These are phyloP conservation scores for Lepidium africanum DNA, from an alignment of 345 rosid genomes.

Conservation along the genomic window DNA sequence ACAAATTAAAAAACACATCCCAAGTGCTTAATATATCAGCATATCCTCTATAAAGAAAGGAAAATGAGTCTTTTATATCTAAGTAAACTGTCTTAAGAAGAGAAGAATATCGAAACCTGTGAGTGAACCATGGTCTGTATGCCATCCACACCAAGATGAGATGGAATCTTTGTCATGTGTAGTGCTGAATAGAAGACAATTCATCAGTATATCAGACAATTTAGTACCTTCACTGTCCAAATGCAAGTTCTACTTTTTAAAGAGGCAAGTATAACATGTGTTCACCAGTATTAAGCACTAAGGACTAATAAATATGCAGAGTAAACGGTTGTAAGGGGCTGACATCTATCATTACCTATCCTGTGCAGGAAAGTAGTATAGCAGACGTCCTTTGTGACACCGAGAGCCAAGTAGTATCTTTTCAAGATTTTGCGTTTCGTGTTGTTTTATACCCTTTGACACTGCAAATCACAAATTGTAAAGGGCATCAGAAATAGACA, in stretches of 20 bases:
- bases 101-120: conserved; percentile 41
- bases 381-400: conserved; percentile 90
- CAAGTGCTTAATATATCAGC: background rate
- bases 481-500: background rate
- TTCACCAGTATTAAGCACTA: background rate
- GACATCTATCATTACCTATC: conserved; percentile 31
- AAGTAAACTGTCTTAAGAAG: background rate
- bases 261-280: background rate
- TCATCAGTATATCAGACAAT: conserved; percentile 3
- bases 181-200: conserved; percentile 34
- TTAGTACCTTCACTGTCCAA: background rate
- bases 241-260: background rate
- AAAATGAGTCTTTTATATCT: background rate
- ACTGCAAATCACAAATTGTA: conserved; percentile 35
- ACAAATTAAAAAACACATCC: background rate
- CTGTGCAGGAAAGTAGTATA: conserved; percentile 77
- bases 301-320: background rate
- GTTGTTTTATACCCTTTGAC: conserved; percentile 40
- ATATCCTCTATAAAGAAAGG: background rate
- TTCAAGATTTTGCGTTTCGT: conserved; percentile 51
- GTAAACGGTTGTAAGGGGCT: background rate
- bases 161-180: conserved; percentile 39
- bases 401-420: conserved; percentile 62
- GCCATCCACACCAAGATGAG: conserved; percentile 99
- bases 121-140: conserved; percentile 82